These are phyloP conservation scores for Mucor lusitanicus DNA, from an alignment of 371 early-diverging fungal species.

Conservation along the genomic window DNA sequence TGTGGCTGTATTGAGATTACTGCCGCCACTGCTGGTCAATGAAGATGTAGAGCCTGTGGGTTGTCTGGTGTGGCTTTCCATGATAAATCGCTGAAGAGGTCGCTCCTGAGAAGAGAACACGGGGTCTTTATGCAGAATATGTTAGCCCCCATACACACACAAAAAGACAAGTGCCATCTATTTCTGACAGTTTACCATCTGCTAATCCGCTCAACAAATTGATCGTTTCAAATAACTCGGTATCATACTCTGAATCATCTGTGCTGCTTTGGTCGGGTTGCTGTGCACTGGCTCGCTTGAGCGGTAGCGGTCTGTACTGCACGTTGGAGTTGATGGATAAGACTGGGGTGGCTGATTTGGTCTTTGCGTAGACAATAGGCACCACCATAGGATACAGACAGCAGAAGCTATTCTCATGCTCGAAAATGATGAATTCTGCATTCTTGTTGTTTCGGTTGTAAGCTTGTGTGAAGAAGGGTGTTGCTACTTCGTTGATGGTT, in stretches of 20 bases:
- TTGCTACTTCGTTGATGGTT: slow-evolving; percentile 26
- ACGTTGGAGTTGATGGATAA: slow-evolving; percentile 51
- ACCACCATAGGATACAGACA: slow-evolving; percentile 59
- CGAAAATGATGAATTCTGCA: slow-evolving; percentile 44
- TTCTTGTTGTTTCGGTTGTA: slow-evolving; percentile 57
- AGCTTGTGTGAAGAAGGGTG: slow-evolving; percentile 58
- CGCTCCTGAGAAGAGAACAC: slow-evolving; percentile 18
- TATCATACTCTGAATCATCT: slow-evolving; percentile 55
- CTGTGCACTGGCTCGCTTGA: slow-evolving; percentile 20
- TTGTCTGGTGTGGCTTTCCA: slow-evolving; percentile 36
- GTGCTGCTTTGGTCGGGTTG: neutral
- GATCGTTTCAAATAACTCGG: slow-evolving; percentile 60
- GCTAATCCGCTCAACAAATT: slow-evolving; percentile 59
- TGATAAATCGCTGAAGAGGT: slow-evolving; percentile 39
- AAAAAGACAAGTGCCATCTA: no score
- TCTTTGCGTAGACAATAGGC: slow-evolving; percentile 59
- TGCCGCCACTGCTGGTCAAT: slow-evolving; percentile 18
- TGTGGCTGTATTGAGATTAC: slow-evolving; percentile 18
- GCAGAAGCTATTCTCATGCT: slow-evolving; percentile 52
- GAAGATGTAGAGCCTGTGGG: slow-evolving; percentile 15
- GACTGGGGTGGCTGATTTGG: slow-evolving; percentile 34
- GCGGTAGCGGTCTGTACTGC: slow-evolving; percentile 48
- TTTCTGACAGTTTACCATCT: slow-evolving; percentile 41
- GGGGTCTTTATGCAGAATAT: slow-evolving; percentile 19
- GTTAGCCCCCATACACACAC: no score